phyloP scores from a whole-genome alignment of 2,329 filamentous ascomycete genomes.

The Penicillium sclerotigenum region DNA sequence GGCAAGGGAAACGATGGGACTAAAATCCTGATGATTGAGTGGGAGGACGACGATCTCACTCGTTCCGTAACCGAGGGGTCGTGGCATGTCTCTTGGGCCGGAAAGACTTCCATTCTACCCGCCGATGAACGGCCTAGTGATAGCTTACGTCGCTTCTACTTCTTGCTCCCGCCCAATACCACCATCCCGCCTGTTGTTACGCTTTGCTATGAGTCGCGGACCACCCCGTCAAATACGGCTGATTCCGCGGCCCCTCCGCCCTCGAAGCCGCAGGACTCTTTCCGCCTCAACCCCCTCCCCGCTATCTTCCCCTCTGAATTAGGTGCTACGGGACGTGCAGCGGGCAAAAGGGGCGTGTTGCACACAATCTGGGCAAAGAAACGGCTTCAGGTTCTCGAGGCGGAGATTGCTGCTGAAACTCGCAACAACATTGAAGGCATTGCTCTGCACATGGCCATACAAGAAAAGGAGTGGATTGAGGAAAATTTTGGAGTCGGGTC shows the following conservation, averaged over 20 bases:
- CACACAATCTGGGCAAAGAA: slow-evolving; percentile 91
- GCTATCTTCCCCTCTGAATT: slow-evolving; percentile 81
- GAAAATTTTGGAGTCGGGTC: slow-evolving; percentile 67
- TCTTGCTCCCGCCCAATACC: slow-evolving; percentile 70
- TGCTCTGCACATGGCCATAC: slow-evolving; percentile 75
- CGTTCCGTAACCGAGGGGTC: slow-evolving; percentile 44
- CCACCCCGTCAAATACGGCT: background rate
- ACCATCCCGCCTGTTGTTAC: slow-evolving; percentile 70
- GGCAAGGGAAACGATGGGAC: slow-evolving; percentile 76
- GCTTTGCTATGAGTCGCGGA: background rate
- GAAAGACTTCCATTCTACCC: slow-evolving; percentile 69
- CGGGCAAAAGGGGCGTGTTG: slow-evolving; percentile 74
- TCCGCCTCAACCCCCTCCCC: slow-evolving; percentile 73
- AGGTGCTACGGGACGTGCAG: slow-evolving; percentile 61
- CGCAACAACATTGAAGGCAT: slow-evolving; percentile 74
- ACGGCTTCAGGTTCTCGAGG: slow-evolving; percentile 68
- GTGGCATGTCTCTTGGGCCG: slow-evolving; percentile 82
- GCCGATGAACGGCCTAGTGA: slow-evolving; percentile 57
- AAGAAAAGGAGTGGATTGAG: slow-evolving; percentile 83
- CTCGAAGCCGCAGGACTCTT: slow-evolving; percentile 37
- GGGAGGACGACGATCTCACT: slow-evolving; percentile 63
- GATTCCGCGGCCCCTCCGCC: background rate
- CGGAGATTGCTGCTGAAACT: slow-evolving; percentile 73
- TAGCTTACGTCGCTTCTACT: slow-evolving; percentile 67
- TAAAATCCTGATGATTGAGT: slow-evolving; percentile 91